phyloP scores from a whole-genome alignment of 176 grass and related monocot species.

The barley (Hordeum vulgare) region MorexV3_pseudomolecules_assembly NC_058521.1:278111120-278111619 shows the following conservation, averaged over 20 bases:
- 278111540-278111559: too few species aligned
- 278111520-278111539: too few species aligned
- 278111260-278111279: neutral
- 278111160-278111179: slow-evolving; percentile 15
- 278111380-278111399: neutral
- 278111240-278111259: slow-evolving; percentile 29
- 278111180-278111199: slow-evolving; percentile 5
- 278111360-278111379: neutral
- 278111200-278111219: slow-evolving; percentile 46
- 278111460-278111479: too few species aligned
- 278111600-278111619: too few species aligned
- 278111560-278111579: too few species aligned
- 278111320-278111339: neutral
- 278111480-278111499: too few species aligned
- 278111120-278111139: too few species aligned
- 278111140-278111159: neutral
- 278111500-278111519: too few species aligned
- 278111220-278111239: slow-evolving; percentile 40
- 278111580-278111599: too few species aligned
- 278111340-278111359: neutral
- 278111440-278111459: too few species aligned
- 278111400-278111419: too few species aligned
- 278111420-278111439: too few species aligned
- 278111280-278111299: neutral
- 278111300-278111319: neutral